Conservation (phyloP, 2,329 filamentous ascomycete genomes). For the Coleophoma crateriformis region DNA sequence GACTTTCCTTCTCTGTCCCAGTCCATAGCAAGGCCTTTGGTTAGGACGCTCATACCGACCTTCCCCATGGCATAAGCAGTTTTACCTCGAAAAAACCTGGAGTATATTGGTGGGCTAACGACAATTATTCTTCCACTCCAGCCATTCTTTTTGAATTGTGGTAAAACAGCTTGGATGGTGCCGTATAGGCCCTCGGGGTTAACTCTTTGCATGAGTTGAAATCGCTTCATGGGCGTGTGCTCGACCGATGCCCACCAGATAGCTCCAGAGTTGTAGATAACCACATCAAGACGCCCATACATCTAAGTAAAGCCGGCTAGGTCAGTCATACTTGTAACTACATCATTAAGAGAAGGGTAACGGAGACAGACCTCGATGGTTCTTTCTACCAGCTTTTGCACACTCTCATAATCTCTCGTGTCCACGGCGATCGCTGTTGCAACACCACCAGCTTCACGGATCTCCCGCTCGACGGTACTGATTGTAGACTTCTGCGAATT, state of each 20-base stretch:
- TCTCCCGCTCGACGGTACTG: constrained; percentile 73
- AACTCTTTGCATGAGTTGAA: constrained; percentile 70
- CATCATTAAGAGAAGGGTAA: constrained; percentile 1
- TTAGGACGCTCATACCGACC: constrained; percentile 75
- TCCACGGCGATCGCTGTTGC: constrained; percentile 67
- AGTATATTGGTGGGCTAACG: constrained; percentile 80
- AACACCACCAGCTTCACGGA: constrained; percentile 55
- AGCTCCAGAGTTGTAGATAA: constrained; percentile 80
- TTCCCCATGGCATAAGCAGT: constrained; percentile 78
- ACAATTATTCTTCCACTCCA: constrained; percentile 65
- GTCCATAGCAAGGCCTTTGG: constrained; percentile 79
- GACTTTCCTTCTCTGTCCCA: constrained; percentile 53
- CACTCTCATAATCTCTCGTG: constrained; percentile 56
- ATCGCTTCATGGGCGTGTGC: constrained; percentile 69
- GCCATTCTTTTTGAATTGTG: constrained; percentile 50
- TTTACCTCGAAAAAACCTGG: constrained; percentile 79
- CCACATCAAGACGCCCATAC: constrained; percentile 57
- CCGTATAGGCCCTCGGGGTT: constrained; percentile 75
- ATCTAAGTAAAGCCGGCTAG: constrained; percentile 36
- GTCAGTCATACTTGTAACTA: constrained; percentile 8
- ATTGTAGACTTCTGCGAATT: constrained; percentile 74
- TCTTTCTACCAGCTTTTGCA: constrained; percentile 52
- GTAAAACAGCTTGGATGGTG: constrained; percentile 61
- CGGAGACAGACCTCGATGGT: constrained; percentile 39
- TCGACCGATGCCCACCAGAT: constrained; percentile 79